Evolutionary conservation across 768 basidiomycete species (phyloP).

Genomic region (Mrakia gelida): DNA sequence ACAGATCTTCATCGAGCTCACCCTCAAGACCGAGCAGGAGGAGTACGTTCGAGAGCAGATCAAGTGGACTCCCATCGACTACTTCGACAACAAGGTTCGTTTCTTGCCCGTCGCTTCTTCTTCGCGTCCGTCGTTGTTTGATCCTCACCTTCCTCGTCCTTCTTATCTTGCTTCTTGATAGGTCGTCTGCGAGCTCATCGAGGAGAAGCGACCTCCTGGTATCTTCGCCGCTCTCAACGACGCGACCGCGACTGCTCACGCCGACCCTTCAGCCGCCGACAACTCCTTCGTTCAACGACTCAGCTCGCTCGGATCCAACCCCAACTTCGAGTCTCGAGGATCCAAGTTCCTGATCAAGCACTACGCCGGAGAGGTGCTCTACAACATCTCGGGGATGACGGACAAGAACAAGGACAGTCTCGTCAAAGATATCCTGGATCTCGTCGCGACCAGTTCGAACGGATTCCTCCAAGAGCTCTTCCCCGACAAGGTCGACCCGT

Average conservation of each 20-base stretch:
- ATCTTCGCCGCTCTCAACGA: slow-evolving; percentile 98
- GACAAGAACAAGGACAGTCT: slow-evolving; percentile 99
- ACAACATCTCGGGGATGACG: slow-evolving; percentile 96
- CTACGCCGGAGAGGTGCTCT: slow-evolving; percentile 99
- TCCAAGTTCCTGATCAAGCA: slow-evolving; percentile 91
- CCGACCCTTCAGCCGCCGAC: slow-evolving; percentile 92
- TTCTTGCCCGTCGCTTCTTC: background rate
- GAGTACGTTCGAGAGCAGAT: slow-evolving; percentile 98
- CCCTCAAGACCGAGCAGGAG: slow-evolving; percentile 97
- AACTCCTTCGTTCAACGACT: slow-evolving; percentile 93
- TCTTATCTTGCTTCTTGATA: background rate
- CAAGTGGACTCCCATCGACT: slow-evolving; percentile 99
- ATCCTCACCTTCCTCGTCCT: background rate
- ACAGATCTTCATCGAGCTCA: slow-evolving; percentile 91
- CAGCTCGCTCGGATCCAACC: slow-evolving; percentile 70
- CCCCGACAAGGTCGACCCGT: slow-evolving; percentile 90
- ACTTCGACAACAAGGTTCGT: slow-evolving; percentile 80
- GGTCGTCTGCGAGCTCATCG: slow-evolving; percentile 95
- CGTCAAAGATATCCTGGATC: slow-evolving; percentile 87
- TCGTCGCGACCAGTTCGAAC: slow-evolving; percentile 74
- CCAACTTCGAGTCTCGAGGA: slow-evolving; percentile 93
- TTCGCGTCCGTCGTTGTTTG: background rate
- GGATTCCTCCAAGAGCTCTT: slow-evolving; percentile 82
- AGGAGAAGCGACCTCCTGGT: slow-evolving; percentile 91
- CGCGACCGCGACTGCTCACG: slow-evolving; percentile 97